Evolutionary conservation across 768 basidiomycete species (phyloP), one percentile per base, ranked within the genome.

Genomic region (Strobilomyces confusus): DNA sequence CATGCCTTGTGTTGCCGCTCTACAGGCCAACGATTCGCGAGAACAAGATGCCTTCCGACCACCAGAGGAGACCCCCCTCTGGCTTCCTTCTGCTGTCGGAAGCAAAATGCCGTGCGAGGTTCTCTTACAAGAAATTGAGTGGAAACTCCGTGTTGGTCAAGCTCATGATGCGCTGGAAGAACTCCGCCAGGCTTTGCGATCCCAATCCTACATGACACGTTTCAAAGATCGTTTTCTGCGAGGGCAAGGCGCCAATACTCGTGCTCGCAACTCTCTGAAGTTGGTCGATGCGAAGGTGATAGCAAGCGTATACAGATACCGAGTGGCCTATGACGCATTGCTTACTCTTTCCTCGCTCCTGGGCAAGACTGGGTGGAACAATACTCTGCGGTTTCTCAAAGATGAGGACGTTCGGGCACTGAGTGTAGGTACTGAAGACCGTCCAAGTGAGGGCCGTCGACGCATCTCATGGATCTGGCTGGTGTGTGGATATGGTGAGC

Each of bases 401-500:
- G 19, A 34, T 2, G 40, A 47, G 2, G 46, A 53, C 12, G 41
- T 53, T 2, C 8, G 33, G 2, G 17, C 32, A 5, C 44, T 54
- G 53, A 41, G 23, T 1, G 20, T 20, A 2, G 52, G 48, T 11
- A 38, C 30, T 30, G 36, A 44, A 3, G 26, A 53, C 29, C 30
- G 9, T 3, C 1, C 20, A 4, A 52, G 22, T 1, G 42, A 48
- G 19, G 46, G 53, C 1, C 19, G 19, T 3, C 26, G 42, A 20
- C 2, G 20, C 13, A 29, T 54, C 22, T 54, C 48, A 0, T 44
- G 48, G 36, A 54, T 54, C 9, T 54, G 48, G 48, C 9, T 54
- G 17, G 7, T 12, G 6, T 44, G 26, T 48, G 40, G 40, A 3
- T 42, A 42, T 3, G 26, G 26, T 8, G 26, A 26, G 8, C 4